Evolutionary conservation across 805 yeast species (phyloP).

Genomic region (Yarrowia alimentaria): DNA sequence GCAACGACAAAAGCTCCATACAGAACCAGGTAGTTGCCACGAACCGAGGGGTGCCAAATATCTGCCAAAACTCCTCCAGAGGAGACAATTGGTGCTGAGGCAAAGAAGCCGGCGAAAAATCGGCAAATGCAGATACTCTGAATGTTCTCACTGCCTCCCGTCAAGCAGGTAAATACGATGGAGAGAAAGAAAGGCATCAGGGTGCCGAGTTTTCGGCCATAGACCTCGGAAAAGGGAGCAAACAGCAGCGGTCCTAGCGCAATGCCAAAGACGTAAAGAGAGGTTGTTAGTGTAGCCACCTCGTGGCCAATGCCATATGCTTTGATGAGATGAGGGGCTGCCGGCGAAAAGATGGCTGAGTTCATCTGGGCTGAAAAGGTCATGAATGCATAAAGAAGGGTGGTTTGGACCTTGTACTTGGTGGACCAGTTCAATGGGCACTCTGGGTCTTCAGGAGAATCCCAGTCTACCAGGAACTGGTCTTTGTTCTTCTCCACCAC

Average conservation of each 20-base stretch:
- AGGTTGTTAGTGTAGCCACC: conserved; percentile 49
- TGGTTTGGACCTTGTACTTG: too few relatives aligned
- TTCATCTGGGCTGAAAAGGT: too few relatives aligned
- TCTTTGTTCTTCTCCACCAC: too few relatives aligned
- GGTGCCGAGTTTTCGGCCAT: conserved; percentile 63
- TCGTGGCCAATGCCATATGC: too few relatives aligned
- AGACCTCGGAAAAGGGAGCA: conserved; percentile 69
- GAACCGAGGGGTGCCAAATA: conserved; percentile 56
- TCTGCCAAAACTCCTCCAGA: conserved; percentile 80
- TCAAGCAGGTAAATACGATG: conserved; percentile 52
- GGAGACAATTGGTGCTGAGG: conserved; percentile 70
- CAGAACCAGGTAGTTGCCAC: conserved; percentile 68
- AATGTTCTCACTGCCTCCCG: conserved; percentile 57
- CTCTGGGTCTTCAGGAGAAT: too few relatives aligned
- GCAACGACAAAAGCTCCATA: conserved; percentile 46
- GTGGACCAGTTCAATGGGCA: too few relatives aligned
- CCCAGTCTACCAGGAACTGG: too few relatives aligned
- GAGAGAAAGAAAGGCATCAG: conserved; percentile 48
- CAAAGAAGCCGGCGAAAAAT: conserved; percentile 67
- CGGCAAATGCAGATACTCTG: conserved; percentile 65
- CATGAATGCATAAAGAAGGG: too few relatives aligned
- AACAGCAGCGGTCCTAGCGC: conserved; percentile 63
- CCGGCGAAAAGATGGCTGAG: too few relatives aligned
- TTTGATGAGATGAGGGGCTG: too few relatives aligned
- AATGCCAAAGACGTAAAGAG: conserved; percentile 57